phyloP scores from a whole-genome alignment of 257 asterid species.

The Fraxinus excelsior region DNA sequence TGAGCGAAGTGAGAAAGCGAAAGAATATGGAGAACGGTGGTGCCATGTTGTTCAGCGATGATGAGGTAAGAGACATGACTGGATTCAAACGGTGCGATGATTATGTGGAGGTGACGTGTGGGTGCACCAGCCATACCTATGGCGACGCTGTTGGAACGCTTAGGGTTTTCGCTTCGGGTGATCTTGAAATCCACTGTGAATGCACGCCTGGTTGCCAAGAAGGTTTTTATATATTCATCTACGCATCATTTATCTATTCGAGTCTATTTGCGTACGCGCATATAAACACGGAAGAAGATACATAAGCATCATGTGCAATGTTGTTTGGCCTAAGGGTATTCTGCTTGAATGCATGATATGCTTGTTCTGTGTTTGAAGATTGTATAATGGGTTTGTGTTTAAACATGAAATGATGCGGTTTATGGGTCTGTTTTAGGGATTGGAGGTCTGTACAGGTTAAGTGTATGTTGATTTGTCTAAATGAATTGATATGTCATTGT shows the following conservation, averaged over 20 bases:
- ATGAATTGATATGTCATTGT: neutral
- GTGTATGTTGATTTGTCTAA: slow-evolving; percentile 5
- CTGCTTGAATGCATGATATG: neutral
- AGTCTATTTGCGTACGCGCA: neutral
- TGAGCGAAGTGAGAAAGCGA: slow-evolving; percentile 30
- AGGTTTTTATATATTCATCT: slow-evolving; percentile 31
- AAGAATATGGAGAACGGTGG: neutral
- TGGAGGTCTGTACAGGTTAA: neutral
- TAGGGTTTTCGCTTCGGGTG: slow-evolving; percentile 60
- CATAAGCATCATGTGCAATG: neutral
- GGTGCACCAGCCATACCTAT: slow-evolving; percentile 63
- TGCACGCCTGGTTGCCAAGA: slow-evolving; percentile 63
- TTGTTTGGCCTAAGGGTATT: neutral
- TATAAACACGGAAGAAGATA: neutral
- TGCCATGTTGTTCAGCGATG: slow-evolving; percentile 37
- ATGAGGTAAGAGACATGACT: slow-evolving; percentile 44
- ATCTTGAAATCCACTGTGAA: slow-evolving; percentile 56
- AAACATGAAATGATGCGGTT: neutral
- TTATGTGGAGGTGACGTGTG: slow-evolving; percentile 62
- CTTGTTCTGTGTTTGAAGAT: neutral
- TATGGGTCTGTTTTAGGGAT: neutral
- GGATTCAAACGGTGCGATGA: slow-evolving; percentile 45
- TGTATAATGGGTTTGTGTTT: neutral
- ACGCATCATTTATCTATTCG: neutral
- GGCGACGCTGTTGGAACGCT: slow-evolving; percentile 68